A percentile compares a stretch with the other conserved stretches of the same genome.
Conservation (phyloP, 2,329 filamentous ascomycete species). For the Ceratocystis destructans region DNA sequence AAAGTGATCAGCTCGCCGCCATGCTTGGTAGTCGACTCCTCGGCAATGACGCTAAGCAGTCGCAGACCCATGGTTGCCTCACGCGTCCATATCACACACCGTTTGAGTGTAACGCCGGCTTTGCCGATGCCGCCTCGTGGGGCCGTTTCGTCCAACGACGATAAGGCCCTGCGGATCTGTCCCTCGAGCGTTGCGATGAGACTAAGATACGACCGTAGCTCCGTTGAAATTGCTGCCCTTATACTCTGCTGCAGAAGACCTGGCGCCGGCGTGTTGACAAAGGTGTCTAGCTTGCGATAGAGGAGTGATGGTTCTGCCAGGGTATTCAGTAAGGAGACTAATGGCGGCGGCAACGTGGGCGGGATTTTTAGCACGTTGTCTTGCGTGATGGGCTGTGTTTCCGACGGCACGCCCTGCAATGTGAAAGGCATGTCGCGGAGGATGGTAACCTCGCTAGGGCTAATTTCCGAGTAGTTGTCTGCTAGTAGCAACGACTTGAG, state of each 20-base stretch:
- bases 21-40: constrained; percentile 68
- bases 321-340: constrained; percentile 76
- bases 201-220: constrained; percentile 78
- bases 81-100: constrained; percentile 92
- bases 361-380: constrained; percentile 62
- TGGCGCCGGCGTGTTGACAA: constrained; percentile 66
- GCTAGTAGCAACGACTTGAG: constrained; percentile 45
- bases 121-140: constrained; percentile 63
- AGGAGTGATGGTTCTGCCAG: constrained; percentile 88
- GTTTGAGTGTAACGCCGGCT: constrained; percentile 81
- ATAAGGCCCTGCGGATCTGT: constrained; percentile 73
- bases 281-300: constrained; percentile 66
- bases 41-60: constrained; percentile 85
- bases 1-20: constrained; percentile 87
- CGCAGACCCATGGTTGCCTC: constrained; percentile 93
- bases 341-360: constrained; percentile 61
- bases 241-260: constrained; percentile 88
- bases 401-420: constrained; percentile 79
- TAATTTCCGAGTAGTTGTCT: constrained; percentile 41
- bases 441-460: constrained; percentile 51
- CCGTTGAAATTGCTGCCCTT: constrained; percentile 68
- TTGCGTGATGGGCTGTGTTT: constrained; percentile 62
- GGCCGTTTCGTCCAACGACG: constrained; percentile 54
- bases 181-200: constrained; percentile 85
- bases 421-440: constrained; percentile 81